phyloP scores from a whole-genome alignment of 768 basidiomycete species.

The Daedalea quercina region DNA sequence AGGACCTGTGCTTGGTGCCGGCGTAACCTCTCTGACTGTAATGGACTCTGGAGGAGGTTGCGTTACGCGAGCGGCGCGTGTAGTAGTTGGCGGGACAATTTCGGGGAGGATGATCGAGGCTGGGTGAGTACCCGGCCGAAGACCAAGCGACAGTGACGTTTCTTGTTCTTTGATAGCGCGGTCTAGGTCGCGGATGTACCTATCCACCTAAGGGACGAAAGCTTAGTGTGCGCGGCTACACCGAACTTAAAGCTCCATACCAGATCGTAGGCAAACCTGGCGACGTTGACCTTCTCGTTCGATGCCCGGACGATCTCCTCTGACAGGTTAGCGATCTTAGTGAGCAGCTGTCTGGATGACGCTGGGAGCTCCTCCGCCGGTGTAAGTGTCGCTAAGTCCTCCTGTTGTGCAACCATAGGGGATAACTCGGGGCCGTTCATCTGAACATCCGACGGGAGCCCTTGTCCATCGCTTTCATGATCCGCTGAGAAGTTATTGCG shows the following conservation, averaged over 20 bases:
- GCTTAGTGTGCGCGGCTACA: neutral
- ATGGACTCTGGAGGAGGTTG: neutral
- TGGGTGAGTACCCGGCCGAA: slow-evolving; percentile 46
- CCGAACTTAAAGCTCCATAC: slow-evolving; percentile 31
- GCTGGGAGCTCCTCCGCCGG: neutral
- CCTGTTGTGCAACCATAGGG: neutral
- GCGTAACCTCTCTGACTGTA: slow-evolving; percentile 9
- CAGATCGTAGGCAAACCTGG: slow-evolving; percentile 62
- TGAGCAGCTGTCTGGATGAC: slow-evolving; percentile 32
- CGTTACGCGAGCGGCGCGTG: slow-evolving; percentile 27
- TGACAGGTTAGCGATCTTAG: slow-evolving; percentile 49
- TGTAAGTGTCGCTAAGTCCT: neutral
- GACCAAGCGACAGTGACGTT: slow-evolving; percentile 44
- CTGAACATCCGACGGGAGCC: neutral
- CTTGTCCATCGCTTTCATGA: neutral
- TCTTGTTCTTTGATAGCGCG: slow-evolving; percentile 64
- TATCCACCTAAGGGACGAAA: slow-evolving; percentile 50
- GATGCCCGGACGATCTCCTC: slow-evolving; percentile 57
- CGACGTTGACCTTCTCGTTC: slow-evolving; percentile 75
- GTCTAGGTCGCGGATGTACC: slow-evolving; percentile 74
- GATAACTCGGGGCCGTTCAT: neutral
- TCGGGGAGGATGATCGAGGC: slow-evolving; percentile 58
- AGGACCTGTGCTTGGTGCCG: slow-evolving; percentile 3
- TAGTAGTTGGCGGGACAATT: slow-evolving; percentile 46
- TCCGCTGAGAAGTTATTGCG: neutral